Evolutionary conservation across 768 basidiomycete species (phyloP).

Genomic region (Suillus variegatus): DNA sequence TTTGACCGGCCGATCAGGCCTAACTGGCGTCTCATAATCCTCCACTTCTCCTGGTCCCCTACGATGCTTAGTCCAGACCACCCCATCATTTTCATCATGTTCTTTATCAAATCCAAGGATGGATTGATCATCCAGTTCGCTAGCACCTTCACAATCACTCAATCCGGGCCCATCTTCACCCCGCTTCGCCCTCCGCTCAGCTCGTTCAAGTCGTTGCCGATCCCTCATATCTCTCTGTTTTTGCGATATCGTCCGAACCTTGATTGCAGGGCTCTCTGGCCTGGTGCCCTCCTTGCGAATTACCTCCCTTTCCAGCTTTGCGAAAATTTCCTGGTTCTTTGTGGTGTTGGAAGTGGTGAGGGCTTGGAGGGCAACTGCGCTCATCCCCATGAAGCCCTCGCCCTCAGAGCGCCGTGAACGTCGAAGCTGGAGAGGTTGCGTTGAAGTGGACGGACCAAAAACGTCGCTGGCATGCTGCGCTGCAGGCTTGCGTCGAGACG

Average conservation of each 20-base stretch:
- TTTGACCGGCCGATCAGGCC: constrained; percentile 42
- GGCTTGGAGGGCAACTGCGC: constrained; percentile 63
- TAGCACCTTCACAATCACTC: constrained; percentile 34
- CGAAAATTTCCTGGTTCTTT: constrained; percentile 67
- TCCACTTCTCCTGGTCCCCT: constrained; percentile 81
- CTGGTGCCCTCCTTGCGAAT: constrained; percentile 67
- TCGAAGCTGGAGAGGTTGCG: constrained; percentile 39
- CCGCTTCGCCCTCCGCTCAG: constrained; percentile 57
- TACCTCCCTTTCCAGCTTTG: constrained; percentile 68
- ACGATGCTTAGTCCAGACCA: constrained; percentile 42
- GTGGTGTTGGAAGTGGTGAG: constrained; percentile 73
- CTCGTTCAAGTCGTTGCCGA: constrained; percentile 55
- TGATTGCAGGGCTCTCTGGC: constrained; percentile 80
- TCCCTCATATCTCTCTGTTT: constrained; percentile 65
- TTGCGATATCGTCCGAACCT: constrained; percentile 67
- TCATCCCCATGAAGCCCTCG: constrained; percentile 64
- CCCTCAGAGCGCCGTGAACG: constrained; percentile 40
- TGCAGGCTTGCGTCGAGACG: constrained; percentile 50
- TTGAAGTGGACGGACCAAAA: constrained; percentile 31
- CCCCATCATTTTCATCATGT: constrained; percentile 28
- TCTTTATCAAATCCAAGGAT: constrained; percentile 9
- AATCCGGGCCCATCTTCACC: constrained; percentile 33
- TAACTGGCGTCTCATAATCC: constrained; percentile 71
- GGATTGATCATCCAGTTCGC: constrained; percentile 11
- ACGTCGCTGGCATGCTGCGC: constrained; percentile 39